Conservation (phyloP, 2,329 filamentous ascomycete genomes). For the Drechmeria coniospora region DNA sequence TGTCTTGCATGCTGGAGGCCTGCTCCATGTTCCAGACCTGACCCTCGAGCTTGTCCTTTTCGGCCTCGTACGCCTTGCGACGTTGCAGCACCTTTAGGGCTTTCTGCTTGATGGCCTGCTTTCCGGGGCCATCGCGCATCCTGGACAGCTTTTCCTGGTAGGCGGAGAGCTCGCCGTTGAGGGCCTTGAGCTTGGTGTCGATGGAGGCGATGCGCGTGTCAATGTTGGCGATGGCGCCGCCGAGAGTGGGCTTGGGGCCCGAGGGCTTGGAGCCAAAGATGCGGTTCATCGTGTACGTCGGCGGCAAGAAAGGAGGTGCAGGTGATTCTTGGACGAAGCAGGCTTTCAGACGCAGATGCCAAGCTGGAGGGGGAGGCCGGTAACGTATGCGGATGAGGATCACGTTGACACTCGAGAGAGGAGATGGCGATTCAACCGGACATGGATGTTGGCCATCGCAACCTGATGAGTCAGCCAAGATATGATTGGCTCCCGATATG, state of each 20-base stretch:
- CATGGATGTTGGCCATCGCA: no score
- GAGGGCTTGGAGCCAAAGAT: conserved; percentile 82
- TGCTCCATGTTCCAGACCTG: conserved; percentile 99
- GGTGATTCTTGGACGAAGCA: background rate
- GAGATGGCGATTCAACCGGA: no score
- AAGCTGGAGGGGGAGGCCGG: background rate
- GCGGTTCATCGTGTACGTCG: conserved; percentile 60
- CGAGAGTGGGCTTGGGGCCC: conserved; percentile 78
- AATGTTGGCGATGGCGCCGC: conserved; percentile 68
- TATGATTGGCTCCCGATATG: no score
- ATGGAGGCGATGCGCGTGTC: conserved; percentile 72
- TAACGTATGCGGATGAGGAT: no score
- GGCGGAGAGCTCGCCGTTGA: conserved; percentile 77
- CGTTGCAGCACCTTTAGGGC: conserved; percentile 88
- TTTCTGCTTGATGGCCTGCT: conserved; percentile 83
- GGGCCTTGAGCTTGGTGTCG: conserved; percentile 85
- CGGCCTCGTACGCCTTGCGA: conserved; percentile 83
- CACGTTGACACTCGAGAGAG: no score
- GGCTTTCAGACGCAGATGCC: background rate
- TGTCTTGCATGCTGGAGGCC: conserved; percentile 96
- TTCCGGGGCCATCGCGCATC: conserved; percentile 92
- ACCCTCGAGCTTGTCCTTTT: conserved; percentile 83
- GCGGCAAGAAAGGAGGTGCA: background rate
- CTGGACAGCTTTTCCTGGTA: conserved; percentile 80
- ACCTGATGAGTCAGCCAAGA: no score